Evolutionary conservation across 805 yeast genomes (phyloP).

Genomic region (Wickerhamomyces pijperi): DNA sequence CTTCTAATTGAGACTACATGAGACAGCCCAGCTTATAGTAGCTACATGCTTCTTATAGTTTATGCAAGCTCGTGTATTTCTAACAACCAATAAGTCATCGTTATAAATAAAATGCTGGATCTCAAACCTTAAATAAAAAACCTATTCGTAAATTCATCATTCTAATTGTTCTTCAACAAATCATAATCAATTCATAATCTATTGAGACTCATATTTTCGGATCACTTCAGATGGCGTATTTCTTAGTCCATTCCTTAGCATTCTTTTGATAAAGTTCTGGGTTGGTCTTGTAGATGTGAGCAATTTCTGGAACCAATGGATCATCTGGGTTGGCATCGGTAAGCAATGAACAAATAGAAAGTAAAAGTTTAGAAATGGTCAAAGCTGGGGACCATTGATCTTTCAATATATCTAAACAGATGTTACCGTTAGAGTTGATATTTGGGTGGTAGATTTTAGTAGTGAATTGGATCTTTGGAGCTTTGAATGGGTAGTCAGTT

Average conservation of each 20-base stretch:
- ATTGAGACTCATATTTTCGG: not conserved
- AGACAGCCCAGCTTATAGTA: too few relatives aligned
- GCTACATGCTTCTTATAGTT: too few relatives aligned
- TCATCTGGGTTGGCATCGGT: constrained; percentile 99
- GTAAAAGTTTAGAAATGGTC: constrained; percentile 88
- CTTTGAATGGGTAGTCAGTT: constrained; percentile 97
- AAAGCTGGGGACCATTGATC: constrained; percentile 99
- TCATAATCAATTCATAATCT: not conserved
- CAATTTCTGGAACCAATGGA: constrained; percentile 97
- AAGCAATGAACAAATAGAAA: constrained; percentile 88
- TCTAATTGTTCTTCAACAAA: not conserved
- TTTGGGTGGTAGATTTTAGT: constrained; percentile 97
- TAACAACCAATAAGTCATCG: constrained; percentile 3
- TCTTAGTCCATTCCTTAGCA: constrained; percentile 97
- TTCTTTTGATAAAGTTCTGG: constrained; percentile 90
- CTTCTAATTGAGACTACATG: too few relatives aligned
- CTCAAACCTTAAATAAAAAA: not conserved
- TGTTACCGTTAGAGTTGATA: constrained; percentile 90
- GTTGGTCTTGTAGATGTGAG: constrained; percentile 91
- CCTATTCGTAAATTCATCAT: not conserved
- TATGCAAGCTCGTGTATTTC: constrained; percentile 12
- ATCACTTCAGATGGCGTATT: constrained; percentile 61
- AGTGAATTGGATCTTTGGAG: constrained; percentile 88
- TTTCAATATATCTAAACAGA: constrained; percentile 91
- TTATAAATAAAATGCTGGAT: not conserved